Conservation (phyloP, 2,329 filamentous ascomycete genomes). For the Orbilia oligospora region DNA sequence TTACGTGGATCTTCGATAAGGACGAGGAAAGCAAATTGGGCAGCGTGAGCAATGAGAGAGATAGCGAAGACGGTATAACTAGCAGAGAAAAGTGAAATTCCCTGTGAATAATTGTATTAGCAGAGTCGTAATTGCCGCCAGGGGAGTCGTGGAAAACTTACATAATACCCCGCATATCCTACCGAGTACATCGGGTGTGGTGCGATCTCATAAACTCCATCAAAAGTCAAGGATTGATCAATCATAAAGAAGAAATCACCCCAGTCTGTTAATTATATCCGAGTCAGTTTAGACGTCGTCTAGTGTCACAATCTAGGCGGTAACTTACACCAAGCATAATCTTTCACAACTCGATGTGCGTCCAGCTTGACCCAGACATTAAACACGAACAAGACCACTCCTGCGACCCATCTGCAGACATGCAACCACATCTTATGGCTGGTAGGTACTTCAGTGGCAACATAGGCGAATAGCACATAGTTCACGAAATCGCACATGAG, state of each 20-base stretch:
- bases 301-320: not conserved
- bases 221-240: slow-evolving; percentile 97
- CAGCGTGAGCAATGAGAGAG: slow-evolving; percentile 92
- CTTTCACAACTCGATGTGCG: slow-evolving; percentile 96
- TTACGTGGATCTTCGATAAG: slow-evolving; percentile 87
- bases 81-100: slow-evolving; percentile 96
- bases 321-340: slow-evolving; percentile 86
- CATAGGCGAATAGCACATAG: slow-evolving; percentile 94
- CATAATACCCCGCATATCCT: slow-evolving; percentile 95
- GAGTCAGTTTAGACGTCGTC: slow-evolving; percentile 23
- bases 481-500: slow-evolving; percentile 99
- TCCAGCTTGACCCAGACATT: slow-evolving; percentile 99
- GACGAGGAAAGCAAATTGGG: slow-evolving; percentile 92
- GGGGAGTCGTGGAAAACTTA: slow-evolving; percentile 46
- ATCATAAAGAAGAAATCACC: slow-evolving; percentile 99
- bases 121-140: not conserved
- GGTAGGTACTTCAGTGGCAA: slow-evolving; percentile 82
- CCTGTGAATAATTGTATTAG: slow-evolving; percentile 66
- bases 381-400: slow-evolving; percentile 85
- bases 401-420: slow-evolving; percentile 81
- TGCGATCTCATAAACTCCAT: slow-evolving; percentile 98
- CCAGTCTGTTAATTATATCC: slow-evolving; percentile 75
- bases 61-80: slow-evolving; percentile 98
- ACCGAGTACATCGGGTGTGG: slow-evolving; percentile 99
- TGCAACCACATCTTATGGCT: slow-evolving; percentile 80